Percentiles rank a stretch among this genome's conserved stretches.
phyloP scores from a whole-genome alignment of 2,329 filamentous ascomycete species.

The Xylaria sp. region DNA sequence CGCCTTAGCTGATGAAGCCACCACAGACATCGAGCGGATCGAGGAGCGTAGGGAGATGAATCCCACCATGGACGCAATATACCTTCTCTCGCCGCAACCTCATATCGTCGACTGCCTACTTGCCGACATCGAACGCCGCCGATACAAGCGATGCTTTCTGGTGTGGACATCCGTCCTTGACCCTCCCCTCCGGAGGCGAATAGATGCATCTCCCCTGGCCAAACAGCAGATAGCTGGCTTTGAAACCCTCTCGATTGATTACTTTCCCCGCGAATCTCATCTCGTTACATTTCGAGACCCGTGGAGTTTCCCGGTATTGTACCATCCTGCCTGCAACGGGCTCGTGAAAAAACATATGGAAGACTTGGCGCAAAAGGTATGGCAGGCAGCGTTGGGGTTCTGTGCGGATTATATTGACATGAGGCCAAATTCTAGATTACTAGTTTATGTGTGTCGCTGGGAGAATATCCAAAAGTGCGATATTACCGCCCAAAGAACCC shows the following conservation, averaged over 20 bases:
- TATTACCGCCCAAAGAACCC: conserved; percentile 84
- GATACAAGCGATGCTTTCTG: conserved; percentile 82
- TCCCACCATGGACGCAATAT: conserved; percentile 92
- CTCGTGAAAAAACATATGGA: conserved; percentile 87
- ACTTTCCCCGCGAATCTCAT: conserved; percentile 89
- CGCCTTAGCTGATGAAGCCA: conserved; percentile 41
- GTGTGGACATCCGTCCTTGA: conserved; percentile 87
- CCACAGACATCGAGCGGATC: conserved; percentile 89
- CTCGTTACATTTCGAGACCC: conserved; percentile 92
- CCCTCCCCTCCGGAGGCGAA: conserved; percentile 74
- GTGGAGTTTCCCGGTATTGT: conserved; percentile 93
- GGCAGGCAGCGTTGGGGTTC: conserved; percentile 1
- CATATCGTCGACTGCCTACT: conserved; percentile 94
- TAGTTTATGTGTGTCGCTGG: conserved; percentile 88
- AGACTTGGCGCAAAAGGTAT: conserved; percentile 85
- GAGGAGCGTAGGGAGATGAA: conserved; percentile 86
- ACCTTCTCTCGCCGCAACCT: conserved; percentile 85
- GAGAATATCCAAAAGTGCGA: conserved; percentile 91
- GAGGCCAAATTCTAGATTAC: conserved; percentile 69
- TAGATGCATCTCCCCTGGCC: conserved; percentile 76
- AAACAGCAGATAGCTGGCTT: conserved; percentile 82
- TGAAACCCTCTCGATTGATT: conserved; percentile 87
- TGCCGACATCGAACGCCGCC: conserved; percentile 86
- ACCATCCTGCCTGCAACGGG: conserved; percentile 88
- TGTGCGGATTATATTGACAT: conserved; percentile 32